phyloP scores from a whole-genome alignment of 306 rosid genomes.

The Prosopis cineraria region DNA sequence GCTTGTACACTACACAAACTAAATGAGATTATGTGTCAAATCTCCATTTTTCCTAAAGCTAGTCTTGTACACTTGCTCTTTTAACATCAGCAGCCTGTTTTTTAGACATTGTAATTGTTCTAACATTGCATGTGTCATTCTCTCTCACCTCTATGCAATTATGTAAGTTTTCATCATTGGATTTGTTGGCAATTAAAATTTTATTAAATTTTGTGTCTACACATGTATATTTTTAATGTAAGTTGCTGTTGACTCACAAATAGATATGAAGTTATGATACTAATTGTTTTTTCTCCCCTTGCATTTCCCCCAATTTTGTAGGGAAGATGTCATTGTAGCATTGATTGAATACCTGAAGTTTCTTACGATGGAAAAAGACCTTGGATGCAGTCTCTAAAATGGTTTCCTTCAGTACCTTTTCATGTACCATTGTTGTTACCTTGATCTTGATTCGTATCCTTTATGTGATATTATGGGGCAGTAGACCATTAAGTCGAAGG shows the following conservation, averaged over 20 bases:
- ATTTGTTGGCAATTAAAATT: background rate
- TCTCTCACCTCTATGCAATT: background rate
- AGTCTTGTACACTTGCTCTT: background rate
- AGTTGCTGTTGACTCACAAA: background rate
- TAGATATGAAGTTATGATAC: conserved; percentile 6
- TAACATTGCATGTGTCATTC: conserved; percentile 10
- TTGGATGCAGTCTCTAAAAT: conserved; percentile 37
- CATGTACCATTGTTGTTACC: conserved; percentile 32
- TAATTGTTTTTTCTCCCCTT: conserved; percentile 19
- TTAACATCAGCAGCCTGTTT: background rate
- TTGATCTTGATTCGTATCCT: conserved; percentile 46
- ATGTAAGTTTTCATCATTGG: background rate
- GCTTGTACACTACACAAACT: background rate
- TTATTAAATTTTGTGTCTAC: background rate
- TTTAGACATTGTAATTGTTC: conserved; percentile 7
- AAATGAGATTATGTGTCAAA: background rate
- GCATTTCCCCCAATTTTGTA: background rate
- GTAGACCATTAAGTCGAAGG: conserved; percentile 37
- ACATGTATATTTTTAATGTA: background rate
- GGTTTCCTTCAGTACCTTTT: conserved; percentile 31
- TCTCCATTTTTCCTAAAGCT: background rate
- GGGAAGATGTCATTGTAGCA: conserved; percentile 29
- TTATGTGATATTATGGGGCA: conserved; percentile 39
- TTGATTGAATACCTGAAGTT: conserved; percentile 29
- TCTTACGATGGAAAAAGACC: conserved; percentile 41